These are phyloP conservation scores for Solanum chilense DNA, from an alignment of 257 asterid genomes.

Conservation along the genomic window DNA sequence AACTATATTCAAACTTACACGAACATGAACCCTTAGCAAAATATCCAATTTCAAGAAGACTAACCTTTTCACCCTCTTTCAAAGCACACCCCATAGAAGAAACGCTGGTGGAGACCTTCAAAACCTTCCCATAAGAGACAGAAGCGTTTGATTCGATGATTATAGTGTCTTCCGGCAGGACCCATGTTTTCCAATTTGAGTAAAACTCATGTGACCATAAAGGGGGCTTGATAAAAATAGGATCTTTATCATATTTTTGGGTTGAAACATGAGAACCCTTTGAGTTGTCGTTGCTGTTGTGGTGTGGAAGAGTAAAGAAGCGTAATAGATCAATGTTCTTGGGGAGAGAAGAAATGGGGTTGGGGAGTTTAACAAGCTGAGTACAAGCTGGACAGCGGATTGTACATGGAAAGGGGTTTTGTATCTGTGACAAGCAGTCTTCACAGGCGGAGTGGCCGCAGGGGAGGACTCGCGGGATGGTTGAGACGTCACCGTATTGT, in stretches of 20 bases:
- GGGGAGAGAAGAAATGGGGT: slow-evolving; percentile 51
- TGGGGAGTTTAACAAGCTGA: slow-evolving; percentile 52
- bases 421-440: slow-evolving; percentile 60
- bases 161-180: slow-evolving; percentile 40
- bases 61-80: slow-evolving; percentile 38
- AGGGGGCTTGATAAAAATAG: slow-evolving; percentile 11
- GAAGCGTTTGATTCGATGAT: slow-evolving; percentile 10
- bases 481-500: slow-evolving; percentile 40
- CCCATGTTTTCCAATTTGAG: slow-evolving; percentile 60
- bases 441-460: slow-evolving; percentile 93
- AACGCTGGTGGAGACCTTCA: background rate
- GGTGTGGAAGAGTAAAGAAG: slow-evolving; percentile 25
- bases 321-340: slow-evolving; percentile 88
- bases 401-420: slow-evolving; percentile 58
- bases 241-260: slow-evolving; percentile 4
- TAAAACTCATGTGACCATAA: slow-evolving; percentile 57
- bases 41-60: slow-evolving; percentile 47
- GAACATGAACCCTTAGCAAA: background rate
- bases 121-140: slow-evolving; percentile 17
- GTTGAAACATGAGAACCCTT: slow-evolving; percentile 5
- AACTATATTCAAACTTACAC: slow-evolving; percentile 23
- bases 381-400: slow-evolving; percentile 82
- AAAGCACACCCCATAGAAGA: slow-evolving; percentile 17
- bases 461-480: slow-evolving; percentile 71
- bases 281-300: background rate